phyloP scores from a whole-genome alignment of 2,329 filamentous ascomycete genomes.

The Stagonosporopsis chrysanthemi region DNA sequence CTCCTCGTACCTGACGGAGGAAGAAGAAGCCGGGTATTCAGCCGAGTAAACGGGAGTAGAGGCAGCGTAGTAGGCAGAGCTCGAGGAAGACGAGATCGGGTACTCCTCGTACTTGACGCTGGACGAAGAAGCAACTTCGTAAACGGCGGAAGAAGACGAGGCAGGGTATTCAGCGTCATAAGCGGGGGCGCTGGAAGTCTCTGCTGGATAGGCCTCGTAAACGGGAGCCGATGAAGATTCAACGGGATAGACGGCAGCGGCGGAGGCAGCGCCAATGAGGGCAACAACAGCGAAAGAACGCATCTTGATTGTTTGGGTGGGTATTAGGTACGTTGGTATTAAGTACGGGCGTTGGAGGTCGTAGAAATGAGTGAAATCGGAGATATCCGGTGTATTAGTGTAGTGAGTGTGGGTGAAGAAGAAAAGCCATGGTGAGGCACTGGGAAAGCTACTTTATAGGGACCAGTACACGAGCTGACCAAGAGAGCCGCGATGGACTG shows the following conservation, averaged over 20 bases:
- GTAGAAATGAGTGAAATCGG: slow-evolving; percentile 53
- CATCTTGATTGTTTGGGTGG: slow-evolving; percentile 49
- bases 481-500: slow-evolving; percentile 27
- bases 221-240: slow-evolving; percentile 32
- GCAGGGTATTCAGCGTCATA: not conserved
- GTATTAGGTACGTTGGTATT: slow-evolving; percentile 48
- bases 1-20: slow-evolving; percentile 14
- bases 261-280: slow-evolving; percentile 4
- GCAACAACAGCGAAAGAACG: slow-evolving; percentile 47
- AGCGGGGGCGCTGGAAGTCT: not conserved
- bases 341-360: slow-evolving; percentile 41
- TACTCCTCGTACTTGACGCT: not conserved
- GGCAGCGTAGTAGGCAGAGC: slow-evolving; percentile 21
- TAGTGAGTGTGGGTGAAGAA: slow-evolving; percentile 49
- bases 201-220: slow-evolving; percentile 19
- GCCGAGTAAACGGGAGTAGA: slow-evolving; percentile 2
- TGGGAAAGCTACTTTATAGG: slow-evolving; percentile 47
- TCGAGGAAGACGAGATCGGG: slow-evolving; percentile 1
- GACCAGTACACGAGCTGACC: slow-evolving; percentile 34
- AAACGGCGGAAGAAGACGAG: not conserved
- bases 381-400: slow-evolving; percentile 48
- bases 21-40: slow-evolving; percentile 12
- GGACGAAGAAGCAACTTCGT: not conserved
- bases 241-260: slow-evolving; percentile 5
- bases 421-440: slow-evolving; percentile 28